phyloP scores from a whole-genome alignment of 331 rosid genomes.

The Cydonia oblonga region DNA sequence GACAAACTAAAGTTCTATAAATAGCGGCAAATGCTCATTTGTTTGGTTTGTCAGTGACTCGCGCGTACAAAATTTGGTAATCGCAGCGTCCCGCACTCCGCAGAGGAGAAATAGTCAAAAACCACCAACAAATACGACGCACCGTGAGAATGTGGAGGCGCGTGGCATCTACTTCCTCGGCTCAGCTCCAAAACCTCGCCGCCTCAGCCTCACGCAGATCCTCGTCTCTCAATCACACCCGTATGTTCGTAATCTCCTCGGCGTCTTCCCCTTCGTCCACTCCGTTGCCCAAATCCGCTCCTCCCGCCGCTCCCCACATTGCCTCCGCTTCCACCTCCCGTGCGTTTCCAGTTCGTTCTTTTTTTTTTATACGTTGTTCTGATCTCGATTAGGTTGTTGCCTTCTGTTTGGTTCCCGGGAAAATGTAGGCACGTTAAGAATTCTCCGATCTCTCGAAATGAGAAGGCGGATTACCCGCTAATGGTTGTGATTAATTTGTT shows the following conservation, averaged over 20 bases:
- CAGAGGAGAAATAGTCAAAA: neutral
- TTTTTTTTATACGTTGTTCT: neutral
- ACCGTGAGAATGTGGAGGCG: conserved; percentile 20
- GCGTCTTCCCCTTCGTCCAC: conserved; percentile 4
- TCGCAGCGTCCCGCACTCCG: neutral
- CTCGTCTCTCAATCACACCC: conserved; percentile 1
- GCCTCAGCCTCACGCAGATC: neutral
- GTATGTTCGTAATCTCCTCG: conserved; percentile 3
- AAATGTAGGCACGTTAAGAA: neutral
- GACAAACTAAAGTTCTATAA: too few species aligned
- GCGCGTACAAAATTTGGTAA: neutral
- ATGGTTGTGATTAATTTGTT: neutral
- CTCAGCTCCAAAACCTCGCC: conserved; percentile 8
- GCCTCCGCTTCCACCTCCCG: neutral
- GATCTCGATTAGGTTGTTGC: neutral
- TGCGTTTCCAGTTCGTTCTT: neutral
- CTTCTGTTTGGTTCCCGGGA: neutral
- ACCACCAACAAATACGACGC: neutral
- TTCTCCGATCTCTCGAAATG: neutral
- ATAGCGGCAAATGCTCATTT: too few species aligned
- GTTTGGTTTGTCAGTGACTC: too few species aligned
- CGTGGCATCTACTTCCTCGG: conserved; percentile 2
- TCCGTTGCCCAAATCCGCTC: neutral
- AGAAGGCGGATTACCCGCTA: neutral
- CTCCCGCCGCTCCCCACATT: neutral